These are phyloP conservation scores for Phylloporus arenicola DNA, from an alignment of 768 basidiomycete genomes.

Conservation along the genomic window DNA sequence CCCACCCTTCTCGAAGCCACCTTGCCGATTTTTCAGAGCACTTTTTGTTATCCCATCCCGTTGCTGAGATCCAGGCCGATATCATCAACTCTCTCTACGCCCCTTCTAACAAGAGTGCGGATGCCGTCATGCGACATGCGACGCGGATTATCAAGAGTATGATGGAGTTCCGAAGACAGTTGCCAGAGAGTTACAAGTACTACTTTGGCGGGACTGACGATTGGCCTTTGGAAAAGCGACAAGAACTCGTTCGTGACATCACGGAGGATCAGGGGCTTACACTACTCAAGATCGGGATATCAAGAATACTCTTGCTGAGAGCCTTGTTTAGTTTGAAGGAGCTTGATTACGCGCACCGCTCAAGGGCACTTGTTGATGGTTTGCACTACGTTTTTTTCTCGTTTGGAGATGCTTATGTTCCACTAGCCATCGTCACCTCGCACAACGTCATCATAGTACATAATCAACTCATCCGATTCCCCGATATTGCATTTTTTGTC, in stretches of 20 bases:
- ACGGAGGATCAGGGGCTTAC: constrained; percentile 80
- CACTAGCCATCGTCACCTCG: constrained; percentile 71
- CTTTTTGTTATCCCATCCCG: constrained; percentile 67
- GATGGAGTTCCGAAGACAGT: constrained; percentile 58
- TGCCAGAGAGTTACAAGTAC: constrained; percentile 66
- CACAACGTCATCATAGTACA: constrained; percentile 86
- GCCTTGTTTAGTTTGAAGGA: constrained; percentile 77
- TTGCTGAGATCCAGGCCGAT: constrained; percentile 83
- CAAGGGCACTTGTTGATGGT: constrained; percentile 77
- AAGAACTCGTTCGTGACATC: constrained; percentile 64
- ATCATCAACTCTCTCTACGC: constrained; percentile 83
- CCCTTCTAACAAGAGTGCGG: constrained; percentile 64
- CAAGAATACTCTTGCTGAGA: constrained; percentile 70
- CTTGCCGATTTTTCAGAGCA: constrained; percentile 64
- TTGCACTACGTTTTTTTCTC: constrained; percentile 16
- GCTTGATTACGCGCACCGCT: constrained; percentile 57
- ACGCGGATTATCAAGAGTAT: constrained; percentile 76
- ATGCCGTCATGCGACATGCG: constrained; percentile 70
- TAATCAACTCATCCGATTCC: constrained; percentile 76
- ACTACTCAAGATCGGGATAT: constrained; percentile 75
- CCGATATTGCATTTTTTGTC: constrained; percentile 83
- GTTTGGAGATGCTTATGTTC: constrained; percentile 3
- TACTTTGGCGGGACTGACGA: constrained; percentile 78
- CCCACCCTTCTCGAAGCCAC: constrained; percentile 51
- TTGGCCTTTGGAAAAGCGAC: constrained; percentile 63